Evolutionary conservation across 805 yeast genomes (phyloP).

Genomic region (Maudiozyma pseudohumilis): DNA sequence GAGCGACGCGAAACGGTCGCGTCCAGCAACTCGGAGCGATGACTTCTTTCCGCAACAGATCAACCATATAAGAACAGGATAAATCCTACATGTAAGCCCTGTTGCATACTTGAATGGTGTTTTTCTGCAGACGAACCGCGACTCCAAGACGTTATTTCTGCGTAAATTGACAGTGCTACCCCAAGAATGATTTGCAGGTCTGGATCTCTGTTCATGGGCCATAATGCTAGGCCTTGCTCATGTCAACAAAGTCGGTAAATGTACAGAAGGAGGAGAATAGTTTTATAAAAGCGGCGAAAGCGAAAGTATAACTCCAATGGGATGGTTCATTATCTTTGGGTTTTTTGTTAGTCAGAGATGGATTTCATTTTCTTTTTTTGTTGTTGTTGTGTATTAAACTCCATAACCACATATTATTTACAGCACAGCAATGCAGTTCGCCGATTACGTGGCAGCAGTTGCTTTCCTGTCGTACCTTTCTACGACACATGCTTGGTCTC

Average conservation of each 20-base stretch:
- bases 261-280: not conserved
- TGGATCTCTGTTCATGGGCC: too few relatives aligned
- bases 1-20: not conserved
- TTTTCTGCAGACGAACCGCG: not conserved
- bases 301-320: not conserved
- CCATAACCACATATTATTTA: not conserved
- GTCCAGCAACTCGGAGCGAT: not conserved
- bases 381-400: not conserved
- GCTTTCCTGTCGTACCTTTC: not conserved
- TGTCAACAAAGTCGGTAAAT: not conserved
- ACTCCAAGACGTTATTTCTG: too few relatives aligned
- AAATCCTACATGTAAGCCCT: too few relatives aligned
- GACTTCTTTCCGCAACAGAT: too few relatives aligned
- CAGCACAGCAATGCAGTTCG: not conserved
- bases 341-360: not conserved
- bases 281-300: not conserved
- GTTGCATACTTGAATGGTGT: not conserved
- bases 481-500: slow-evolving; percentile 21
- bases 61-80: too few relatives aligned
- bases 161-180: too few relatives aligned
- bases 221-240: too few relatives aligned
- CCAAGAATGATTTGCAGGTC: too few relatives aligned
- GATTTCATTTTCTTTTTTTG: not conserved
- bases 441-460: not conserved
- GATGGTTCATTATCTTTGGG: too few relatives aligned